Conservation (phyloP, 2,329 filamentous ascomycete genomes). For the Dichotomopilus funicola region DNA sequence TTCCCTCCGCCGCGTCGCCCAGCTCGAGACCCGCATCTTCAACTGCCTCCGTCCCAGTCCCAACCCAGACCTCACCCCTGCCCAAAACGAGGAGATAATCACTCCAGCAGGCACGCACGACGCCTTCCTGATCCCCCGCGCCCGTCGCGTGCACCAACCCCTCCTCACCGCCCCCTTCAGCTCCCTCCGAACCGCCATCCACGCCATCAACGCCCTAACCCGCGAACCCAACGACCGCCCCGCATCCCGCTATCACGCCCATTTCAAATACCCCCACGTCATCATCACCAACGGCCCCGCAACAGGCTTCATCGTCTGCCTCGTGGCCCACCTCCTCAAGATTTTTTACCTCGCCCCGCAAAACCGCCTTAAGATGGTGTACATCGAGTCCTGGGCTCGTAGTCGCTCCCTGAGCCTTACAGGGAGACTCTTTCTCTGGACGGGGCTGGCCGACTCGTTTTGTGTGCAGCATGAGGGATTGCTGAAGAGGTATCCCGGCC, state of each 20-base stretch:
- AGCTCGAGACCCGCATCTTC: constrained; percentile 52
- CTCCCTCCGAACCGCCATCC: constrained; percentile 53
- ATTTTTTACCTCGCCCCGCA: constrained; percentile 39
- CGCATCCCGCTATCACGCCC: constrained; percentile 7
- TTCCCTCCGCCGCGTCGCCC: constrained; percentile 55
- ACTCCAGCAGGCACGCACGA: constrained; percentile 60
- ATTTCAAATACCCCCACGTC: constrained; percentile 56
- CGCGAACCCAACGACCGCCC: constrained; percentile 23
- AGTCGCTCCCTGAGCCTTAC: constrained; percentile 78
- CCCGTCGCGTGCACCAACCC: constrained; percentile 75
- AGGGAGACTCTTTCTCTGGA: constrained; percentile 63
- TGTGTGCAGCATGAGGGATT: constrained; percentile 74
- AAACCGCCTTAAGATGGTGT: constrained; percentile 65
- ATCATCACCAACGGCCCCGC: constrained; percentile 86
- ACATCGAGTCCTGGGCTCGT: constrained; percentile 88
- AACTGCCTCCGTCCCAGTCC: constrained; percentile 28
- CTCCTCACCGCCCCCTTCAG: constrained; percentile 66
- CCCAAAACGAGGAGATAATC: no score
- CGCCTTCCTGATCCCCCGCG: constrained; percentile 64
- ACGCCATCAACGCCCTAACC: constrained; percentile 28
- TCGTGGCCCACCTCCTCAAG: constrained; percentile 44
- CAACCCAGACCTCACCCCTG: no score
- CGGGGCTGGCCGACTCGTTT: constrained; percentile 65
- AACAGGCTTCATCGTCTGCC: constrained; percentile 69
- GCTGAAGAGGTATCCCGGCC: constrained; percentile 27